Evolutionary conservation across 2,329 filamentous ascomycete genomes (phyloP), one percentile per base, ranked within the genome.

Genomic region (Didymella glomerata): DNA sequence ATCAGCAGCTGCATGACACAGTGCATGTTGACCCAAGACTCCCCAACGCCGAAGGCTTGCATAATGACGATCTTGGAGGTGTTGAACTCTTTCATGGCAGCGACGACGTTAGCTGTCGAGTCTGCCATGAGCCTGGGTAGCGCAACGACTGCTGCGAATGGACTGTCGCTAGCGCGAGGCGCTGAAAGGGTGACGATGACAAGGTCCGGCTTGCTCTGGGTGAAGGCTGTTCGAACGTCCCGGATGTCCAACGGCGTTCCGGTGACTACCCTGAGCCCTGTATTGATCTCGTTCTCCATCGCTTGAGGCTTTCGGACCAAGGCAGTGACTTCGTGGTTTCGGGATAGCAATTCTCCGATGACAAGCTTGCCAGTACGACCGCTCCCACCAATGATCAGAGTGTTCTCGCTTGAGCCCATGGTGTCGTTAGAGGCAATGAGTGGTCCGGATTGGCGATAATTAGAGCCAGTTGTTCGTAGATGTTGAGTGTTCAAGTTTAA

Each of bases 121-220:
- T 81, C 77, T 2, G 79, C 77, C 76, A 86, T 82, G n/a, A 85
- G 72, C 3, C 79, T 74, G 0, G 76, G 75, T 0, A 82, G 79
- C 0, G 78, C 75, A 16, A 80, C 76, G 1, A 79, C 73, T 3
- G 78, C 73, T 1, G 83, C 71, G 65, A 85, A 85, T 4, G 81
- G 84, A 36, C 74, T 82, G 54, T 83, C 81, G 22, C 73, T 77
- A 7, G 71, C 72, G 32, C 83, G 79, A 6, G 78, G 77, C 1
- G 83, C 79, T 59, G 78, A 81, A 13, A 87, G 80, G 0, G 85
- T 81, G 20, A 82, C 74, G 36, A 86, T 72, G 24, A 86, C 74
- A 5, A 78, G 80, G 44, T 77, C 50, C 8, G 71, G 67, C 3
- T 32, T 45, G 30, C 60, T 61, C 14, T 57, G 40, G 10, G 34